Conservation (phyloP, 2,329 filamentous ascomycete genomes). For the Microcyclospora tardicrescens region DNA sequence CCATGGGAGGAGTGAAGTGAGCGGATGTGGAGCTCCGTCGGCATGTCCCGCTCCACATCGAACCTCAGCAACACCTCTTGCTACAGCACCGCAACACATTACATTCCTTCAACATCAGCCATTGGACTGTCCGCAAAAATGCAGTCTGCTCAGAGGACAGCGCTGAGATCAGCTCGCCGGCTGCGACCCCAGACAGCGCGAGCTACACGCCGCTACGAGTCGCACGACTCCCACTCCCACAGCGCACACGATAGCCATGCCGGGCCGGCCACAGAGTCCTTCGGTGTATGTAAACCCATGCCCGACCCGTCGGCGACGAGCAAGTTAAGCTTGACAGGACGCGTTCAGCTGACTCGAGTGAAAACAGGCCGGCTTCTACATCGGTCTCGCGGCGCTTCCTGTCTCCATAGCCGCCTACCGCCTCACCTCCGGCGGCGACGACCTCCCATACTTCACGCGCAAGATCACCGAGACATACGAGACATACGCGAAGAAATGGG, state of each 20-base stretch:
- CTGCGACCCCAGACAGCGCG: conserved; percentile 23
- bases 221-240: conserved; percentile 24
- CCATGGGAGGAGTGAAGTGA: conserved; percentile 1
- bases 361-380: conserved; percentile 34
- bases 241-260: conserved; percentile 20
- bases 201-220: conserved; percentile 28
- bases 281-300: conserved; percentile 34
- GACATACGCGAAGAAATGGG: conserved; percentile 39
- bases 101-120: conserved; percentile 4
- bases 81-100: conserved; percentile 1
- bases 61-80: not conserved
- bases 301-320: conserved; percentile 1
- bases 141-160: conserved; percentile 34
- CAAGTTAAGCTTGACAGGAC: conserved; percentile 1
- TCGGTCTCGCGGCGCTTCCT: conserved; percentile 34
- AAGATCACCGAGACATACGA: conserved; percentile 47
- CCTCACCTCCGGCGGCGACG: conserved; percentile 29
- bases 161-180: conserved; percentile 27
- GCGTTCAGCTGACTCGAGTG: conserved; percentile 6
- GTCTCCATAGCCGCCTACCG: conserved; percentile 32
- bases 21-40: not conserved
- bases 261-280: conserved; percentile 33
- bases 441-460: conserved; percentile 32
- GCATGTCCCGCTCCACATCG: not conserved
- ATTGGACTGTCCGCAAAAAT: conserved; percentile 21